Evolutionary conservation across 768 basidiomycete species (phyloP).

Genomic region (Chiua virens): DNA sequence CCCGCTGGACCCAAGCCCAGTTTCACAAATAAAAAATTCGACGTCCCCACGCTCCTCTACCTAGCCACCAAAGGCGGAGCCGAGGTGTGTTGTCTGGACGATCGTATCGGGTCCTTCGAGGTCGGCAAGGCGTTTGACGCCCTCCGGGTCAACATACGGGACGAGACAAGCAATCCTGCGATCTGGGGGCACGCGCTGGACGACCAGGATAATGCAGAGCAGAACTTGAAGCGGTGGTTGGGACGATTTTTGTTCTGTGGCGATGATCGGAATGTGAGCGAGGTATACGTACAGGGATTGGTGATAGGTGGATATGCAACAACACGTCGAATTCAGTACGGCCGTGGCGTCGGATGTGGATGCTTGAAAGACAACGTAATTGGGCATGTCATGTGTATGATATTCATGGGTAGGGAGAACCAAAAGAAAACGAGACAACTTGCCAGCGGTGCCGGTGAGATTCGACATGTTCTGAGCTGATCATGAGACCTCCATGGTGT

Average conservation of each 20-base stretch:
- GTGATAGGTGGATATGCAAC: constrained; percentile 59
- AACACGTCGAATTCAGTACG: too few relatives aligned
- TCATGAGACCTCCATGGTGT: too few relatives aligned
- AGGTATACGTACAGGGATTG: constrained; percentile 80
- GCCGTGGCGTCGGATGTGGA: too few relatives aligned
- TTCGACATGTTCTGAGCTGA: too few relatives aligned
- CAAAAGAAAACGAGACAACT: too few relatives aligned
- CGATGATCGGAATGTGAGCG: constrained; percentile 77
- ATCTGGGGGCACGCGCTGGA: constrained; percentile 47
- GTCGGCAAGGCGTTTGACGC: constrained; percentile 89
- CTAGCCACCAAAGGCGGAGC: constrained; percentile 92
- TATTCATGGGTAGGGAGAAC: too few relatives aligned
- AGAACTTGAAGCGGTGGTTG: constrained; percentile 52
- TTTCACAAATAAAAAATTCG: constrained; percentile 62
- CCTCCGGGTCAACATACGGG: constrained; percentile 60
- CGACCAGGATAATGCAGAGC: constrained; percentile 4
- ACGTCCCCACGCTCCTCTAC: constrained; percentile 72
- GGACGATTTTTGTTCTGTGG: constrained; percentile 86
- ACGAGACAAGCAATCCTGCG: constrained; percentile 49
- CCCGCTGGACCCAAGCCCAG: neutral
- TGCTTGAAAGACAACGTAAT: too few relatives aligned
- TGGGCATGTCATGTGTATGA: too few relatives aligned
- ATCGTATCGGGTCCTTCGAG: constrained; percentile 69
- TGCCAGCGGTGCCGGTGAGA: too few relatives aligned
- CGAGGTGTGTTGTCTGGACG: constrained; percentile 65